Percentiles rank a stretch among this genome's conserved stretches.
Conservation (phyloP, 345 rosid species). For the Carallia pectinifolia region DNA sequence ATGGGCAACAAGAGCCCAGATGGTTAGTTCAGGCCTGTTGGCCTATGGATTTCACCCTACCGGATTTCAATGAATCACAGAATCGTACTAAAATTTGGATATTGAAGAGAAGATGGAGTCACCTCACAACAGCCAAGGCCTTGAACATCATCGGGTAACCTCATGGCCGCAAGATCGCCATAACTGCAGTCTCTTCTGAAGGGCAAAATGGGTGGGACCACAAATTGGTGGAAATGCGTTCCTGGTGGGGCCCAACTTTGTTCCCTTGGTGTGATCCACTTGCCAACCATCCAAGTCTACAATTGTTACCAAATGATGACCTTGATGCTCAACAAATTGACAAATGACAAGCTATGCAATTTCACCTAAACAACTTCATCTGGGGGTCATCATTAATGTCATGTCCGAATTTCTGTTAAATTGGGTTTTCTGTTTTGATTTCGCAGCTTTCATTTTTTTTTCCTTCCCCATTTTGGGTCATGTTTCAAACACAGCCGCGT, state of each 20-base stretch:
- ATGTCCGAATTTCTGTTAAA: background rate
- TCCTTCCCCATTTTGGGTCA: background rate
- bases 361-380: background rate
- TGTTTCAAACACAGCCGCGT: too few species aligned
- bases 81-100: background rate
- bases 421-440: background rate
- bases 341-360: background rate
- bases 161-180: conserved; percentile 96
- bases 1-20: too few species aligned
- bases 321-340: background rate
- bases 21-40: too few species aligned
- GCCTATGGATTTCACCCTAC: too few species aligned
- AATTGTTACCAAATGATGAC: background rate
- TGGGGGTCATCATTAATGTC: background rate
- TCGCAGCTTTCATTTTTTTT: background rate
- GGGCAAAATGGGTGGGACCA: conserved; percentile 77
- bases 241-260: conserved; percentile 96
- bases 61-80: too few species aligned
- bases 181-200: conserved; percentile 85
- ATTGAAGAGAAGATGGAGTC: background rate
- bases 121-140: conserved; percentile 98
- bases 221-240: conserved; percentile 94
- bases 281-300: conserved; percentile 97
- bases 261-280: conserved; percentile 88
- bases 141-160: conserved; percentile 74